Base-by-base conservation (phyloP, 2,329 filamentous ascomycete genomes). In the Westerdykella aurantiaca region DNA sequence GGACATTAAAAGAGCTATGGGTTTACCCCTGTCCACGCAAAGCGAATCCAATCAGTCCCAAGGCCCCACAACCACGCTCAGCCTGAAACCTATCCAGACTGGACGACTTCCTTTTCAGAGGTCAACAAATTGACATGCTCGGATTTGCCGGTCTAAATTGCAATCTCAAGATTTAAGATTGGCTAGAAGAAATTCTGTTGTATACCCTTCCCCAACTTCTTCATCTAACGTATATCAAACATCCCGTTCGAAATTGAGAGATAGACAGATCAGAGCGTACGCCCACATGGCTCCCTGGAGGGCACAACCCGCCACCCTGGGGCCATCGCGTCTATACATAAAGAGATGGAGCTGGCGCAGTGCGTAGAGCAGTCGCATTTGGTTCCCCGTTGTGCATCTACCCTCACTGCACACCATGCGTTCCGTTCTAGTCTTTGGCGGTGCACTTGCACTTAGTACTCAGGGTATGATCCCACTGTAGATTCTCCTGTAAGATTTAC, bases 381-480 rank as follows among this genome's bases (percentile, higher is more conserved):
- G 37, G 21, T 43, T 46, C 38, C 44, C 34, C 41, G 38, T 41
- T 44, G 39, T 44, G 17, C 29, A 41, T 18, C 34, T 37, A 22
- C 42, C 22, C 42, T 31, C 38, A 34, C 38, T 25, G 22, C 4
- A 35, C 52, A 59, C 25, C 37, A 64, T 64, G 60, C 59, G 53
- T 53, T 57, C 58, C 41, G 17, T 51, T 39, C 53, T 57, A 45
- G 25, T 58, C 16, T 38, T 62, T 34, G 50, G 59, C 45, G 53
- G 59, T 56, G 59, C 53, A 45, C 44, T 50, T 40, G 58, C 56
- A 51, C 55, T 64, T 43, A 51, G 53, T 23, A 44, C 53, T 37
- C 53, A 55, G 41, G 50, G 60, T 63, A 31, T 50, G 50, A 9
- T 12, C 39, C 47, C 16, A 10, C 17, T 12, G 34, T 5, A 17